phyloP scores from a whole-genome alignment of 148 eudicot genomes.

The Rheum nobile region DNA sequence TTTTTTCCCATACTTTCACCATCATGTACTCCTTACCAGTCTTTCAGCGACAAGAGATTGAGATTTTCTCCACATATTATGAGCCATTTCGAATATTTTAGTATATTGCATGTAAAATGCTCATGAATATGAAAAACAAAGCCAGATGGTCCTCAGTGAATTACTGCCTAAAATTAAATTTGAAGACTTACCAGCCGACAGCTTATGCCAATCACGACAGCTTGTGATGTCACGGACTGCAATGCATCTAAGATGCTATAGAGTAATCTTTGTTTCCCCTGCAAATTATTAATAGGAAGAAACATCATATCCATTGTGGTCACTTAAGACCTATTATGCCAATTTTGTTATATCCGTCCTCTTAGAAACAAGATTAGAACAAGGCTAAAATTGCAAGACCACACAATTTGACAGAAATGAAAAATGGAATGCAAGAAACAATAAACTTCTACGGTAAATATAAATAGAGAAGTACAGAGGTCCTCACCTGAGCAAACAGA shows the following conservation, averaged over 20 bases:
- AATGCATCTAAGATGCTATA: constrained; percentile 94
- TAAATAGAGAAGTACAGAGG: neutral
- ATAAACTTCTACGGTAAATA: neutral
- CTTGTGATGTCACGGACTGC: constrained; percentile 94
- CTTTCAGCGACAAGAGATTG: neutral
- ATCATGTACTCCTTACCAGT: neutral
- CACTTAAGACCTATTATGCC: neutral
- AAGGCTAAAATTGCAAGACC: neutral
- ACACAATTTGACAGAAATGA: neutral
- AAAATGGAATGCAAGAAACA: neutral
- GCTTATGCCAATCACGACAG: constrained; percentile 82
- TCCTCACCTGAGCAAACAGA: constrained; percentile 71
- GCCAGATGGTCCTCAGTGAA: neutral
- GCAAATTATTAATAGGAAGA: constrained; percentile 14
- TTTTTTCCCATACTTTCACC: neutral
- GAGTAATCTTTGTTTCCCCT: constrained; percentile 91
- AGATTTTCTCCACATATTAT: neutral
- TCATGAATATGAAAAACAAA: neutral
- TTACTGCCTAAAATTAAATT: neutral
- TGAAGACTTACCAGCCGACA: constrained; percentile 62
- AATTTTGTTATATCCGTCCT: neutral
- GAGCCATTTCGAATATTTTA: neutral
- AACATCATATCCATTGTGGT: neutral
- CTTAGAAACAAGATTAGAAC: neutral
- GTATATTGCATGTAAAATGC: neutral